phyloP scores from a whole-genome alignment of 257 asterid species.

The Marsdenia floribunda region DNA sequence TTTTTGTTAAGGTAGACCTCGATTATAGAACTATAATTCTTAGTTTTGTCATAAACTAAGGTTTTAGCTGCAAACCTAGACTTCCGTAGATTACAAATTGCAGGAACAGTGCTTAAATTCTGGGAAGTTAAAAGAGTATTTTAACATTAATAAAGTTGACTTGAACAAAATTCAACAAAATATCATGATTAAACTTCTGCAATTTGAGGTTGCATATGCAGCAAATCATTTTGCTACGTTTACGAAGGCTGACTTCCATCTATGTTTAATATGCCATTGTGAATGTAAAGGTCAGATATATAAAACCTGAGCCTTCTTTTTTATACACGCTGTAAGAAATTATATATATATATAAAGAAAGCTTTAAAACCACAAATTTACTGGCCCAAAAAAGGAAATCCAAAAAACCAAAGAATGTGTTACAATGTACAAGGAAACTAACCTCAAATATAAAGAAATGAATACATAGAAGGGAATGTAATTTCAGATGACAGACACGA shows the following conservation, averaged over 20 bases:
- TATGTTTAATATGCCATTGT: neutral
- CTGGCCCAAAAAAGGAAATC: neutral
- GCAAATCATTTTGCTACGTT: neutral
- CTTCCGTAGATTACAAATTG: neutral
- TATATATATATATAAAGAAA: neutral
- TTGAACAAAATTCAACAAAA: neutral
- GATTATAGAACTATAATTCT: neutral
- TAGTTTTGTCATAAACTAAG: neutral
- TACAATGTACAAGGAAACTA: constrained; percentile 18
- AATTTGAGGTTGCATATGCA: neutral
- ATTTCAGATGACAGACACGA: neutral
- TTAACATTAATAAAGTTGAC: neutral
- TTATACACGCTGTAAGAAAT: constrained; percentile 5
- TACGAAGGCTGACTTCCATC: neutral
- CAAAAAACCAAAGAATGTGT: constrained; percentile 4
- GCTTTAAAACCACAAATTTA: neutral
- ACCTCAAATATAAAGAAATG: neutral
- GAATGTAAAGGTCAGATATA: neutral
- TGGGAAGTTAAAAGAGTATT: neutral
- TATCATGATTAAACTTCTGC: neutral
- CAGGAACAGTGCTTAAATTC: neutral
- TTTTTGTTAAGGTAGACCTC: neutral
- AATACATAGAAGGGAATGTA: neutral
- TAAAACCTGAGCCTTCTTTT: neutral
- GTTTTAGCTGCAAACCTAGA: neutral